These are phyloP conservation scores for Schoenoplectus triqueter DNA, from an alignment of 202 grass and related monocot genomes.

Conservation along the genomic window DNA sequence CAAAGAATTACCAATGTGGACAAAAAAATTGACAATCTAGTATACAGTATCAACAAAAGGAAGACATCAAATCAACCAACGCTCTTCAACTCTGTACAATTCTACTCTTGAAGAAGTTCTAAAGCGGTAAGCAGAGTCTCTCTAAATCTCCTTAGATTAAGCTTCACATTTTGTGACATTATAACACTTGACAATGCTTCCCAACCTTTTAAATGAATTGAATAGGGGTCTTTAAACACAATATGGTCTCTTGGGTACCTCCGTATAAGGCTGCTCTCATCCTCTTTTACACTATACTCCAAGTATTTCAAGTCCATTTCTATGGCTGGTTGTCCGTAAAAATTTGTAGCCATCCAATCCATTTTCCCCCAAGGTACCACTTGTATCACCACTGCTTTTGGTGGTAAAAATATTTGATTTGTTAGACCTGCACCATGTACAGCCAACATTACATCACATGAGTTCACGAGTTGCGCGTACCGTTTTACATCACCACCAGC, in stretches of 20 bases:
- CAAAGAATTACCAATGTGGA: constrained; percentile 32
- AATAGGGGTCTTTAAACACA: constrained; percentile 70
- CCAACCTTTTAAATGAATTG: constrained; percentile 65
- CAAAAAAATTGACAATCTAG: constrained; percentile 34
- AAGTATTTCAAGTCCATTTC: constrained; percentile 65
- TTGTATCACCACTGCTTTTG: constrained; percentile 58
- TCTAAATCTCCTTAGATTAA: constrained; percentile 60
- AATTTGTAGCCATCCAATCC: constrained; percentile 69
- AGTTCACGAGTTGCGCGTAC: constrained; percentile 65
- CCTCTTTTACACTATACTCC: constrained; percentile 52
- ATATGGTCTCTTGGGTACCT: constrained; percentile 61
- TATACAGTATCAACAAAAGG: constrained; percentile 37
- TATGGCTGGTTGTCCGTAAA: constrained; percentile 59
- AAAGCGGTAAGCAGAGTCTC: constrained; percentile 55
- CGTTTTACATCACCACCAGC: constrained; percentile 46
- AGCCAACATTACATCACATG: constrained; percentile 66
- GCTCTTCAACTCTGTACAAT: not conserved
- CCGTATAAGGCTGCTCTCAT: constrained; percentile 61
- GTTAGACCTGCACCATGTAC: constrained; percentile 76
- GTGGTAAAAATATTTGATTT: constrained; percentile 64
- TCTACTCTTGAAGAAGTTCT: constrained; percentile 61
- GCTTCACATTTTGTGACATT: constrained; percentile 63
- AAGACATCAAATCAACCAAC: constrained; percentile 38
- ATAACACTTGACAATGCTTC: constrained; percentile 43
- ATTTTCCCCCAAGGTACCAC: constrained; percentile 75